Conservation (phyloP, 2,329 filamentous ascomycete species). For the Aspergillus texensis region DNA sequence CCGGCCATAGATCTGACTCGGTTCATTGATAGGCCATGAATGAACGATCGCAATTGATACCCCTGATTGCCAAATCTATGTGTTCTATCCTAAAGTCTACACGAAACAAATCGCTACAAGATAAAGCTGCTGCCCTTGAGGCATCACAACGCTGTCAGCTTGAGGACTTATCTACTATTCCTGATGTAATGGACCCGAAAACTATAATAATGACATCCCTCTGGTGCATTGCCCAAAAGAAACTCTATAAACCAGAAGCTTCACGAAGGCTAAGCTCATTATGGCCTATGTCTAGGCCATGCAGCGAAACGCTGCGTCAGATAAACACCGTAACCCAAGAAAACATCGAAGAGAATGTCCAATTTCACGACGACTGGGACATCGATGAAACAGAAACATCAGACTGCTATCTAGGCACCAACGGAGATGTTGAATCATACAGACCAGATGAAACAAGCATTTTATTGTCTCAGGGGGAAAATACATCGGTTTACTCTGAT, state of each 20-base stretch:
- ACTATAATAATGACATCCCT: constrained; percentile 31
- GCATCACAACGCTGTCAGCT: background rate
- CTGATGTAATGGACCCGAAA: constrained; percentile 9
- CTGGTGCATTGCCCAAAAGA: constrained; percentile 37
- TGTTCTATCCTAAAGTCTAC: constrained; percentile 31
- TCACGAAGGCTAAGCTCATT: constrained; percentile 12
- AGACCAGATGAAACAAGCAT: background rate
- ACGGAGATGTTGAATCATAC: background rate
- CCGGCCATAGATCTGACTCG: background rate
- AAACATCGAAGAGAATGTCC: background rate
- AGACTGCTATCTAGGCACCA: constrained; percentile 9
- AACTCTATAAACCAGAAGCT: constrained; percentile 22
- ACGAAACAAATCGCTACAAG: constrained; percentile 16
- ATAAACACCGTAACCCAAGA: background rate
- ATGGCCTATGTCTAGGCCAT: background rate
- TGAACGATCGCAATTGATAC: constrained; percentile 38
- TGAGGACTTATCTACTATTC: background rate
- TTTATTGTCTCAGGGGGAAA: constrained; percentile 9
- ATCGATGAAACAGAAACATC: background rate
- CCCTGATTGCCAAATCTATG: constrained; percentile 39
- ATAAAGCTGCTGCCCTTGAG: constrained; percentile 18
- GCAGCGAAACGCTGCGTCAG: too few relatives aligned
- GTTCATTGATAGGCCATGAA: constrained; percentile 33
- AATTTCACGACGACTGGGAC: background rate
- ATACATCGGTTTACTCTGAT: background rate